Percentiles rank a stretch among this genome's conserved stretches.
Evolutionary conservation across 208 protist genomes (phyloP).

Genomic region (Trypanosoma platydactyli): DNA sequence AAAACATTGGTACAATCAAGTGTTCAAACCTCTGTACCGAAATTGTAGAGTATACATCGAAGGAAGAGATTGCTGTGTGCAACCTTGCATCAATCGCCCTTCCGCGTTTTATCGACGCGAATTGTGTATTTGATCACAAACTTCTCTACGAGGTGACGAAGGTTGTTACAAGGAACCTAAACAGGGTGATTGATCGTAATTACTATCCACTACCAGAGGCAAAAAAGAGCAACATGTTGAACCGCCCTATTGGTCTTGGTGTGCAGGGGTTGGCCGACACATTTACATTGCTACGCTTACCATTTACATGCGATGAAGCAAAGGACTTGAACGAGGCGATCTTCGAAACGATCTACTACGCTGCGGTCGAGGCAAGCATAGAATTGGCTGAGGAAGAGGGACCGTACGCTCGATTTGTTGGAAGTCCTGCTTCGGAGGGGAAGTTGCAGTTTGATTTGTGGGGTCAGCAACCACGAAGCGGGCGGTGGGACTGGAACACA

Average conservation of each 20-base stretch:
- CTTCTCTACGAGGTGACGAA: slow-evolving; percentile 91
- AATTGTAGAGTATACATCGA: slow-evolving; percentile 98
- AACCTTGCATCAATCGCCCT: slow-evolving; percentile 99
- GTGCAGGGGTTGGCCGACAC: slow-evolving; percentile 99
- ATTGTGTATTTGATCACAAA: slow-evolving; percentile 76
- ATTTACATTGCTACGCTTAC: slow-evolving; percentile 95
- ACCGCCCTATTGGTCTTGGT: slow-evolving; percentile 98
- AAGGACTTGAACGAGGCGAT: slow-evolving; percentile 96
- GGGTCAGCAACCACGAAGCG: slow-evolving; percentile 71
- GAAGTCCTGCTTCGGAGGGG: slow-evolving; percentile 95
- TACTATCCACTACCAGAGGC: slow-evolving; percentile 98
- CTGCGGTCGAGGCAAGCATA: slow-evolving; percentile 84
- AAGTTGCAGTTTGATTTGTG: slow-evolving; percentile 99
- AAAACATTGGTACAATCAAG: slow-evolving; percentile 99
- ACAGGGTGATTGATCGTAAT: slow-evolving; percentile 99
- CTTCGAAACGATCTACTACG: slow-evolving; percentile 99
- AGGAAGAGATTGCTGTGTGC: slow-evolving; percentile 98
- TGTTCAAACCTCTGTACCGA: slow-evolving; percentile 99
- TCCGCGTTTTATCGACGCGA: slow-evolving; percentile 93
- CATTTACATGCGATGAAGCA: slow-evolving; percentile 94
- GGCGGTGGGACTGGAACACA: slow-evolving; percentile 96
- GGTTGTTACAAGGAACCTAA: slow-evolving; percentile 96
- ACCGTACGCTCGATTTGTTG: slow-evolving; percentile 94
- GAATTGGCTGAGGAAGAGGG: slow-evolving; percentile 94
- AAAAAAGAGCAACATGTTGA: slow-evolving; percentile 93